These are phyloP conservation scores for Neoconidiobolus thromboides DNA, from an alignment of 371 early-diverging fungal genomes.

Conservation along the genomic window DNA sequence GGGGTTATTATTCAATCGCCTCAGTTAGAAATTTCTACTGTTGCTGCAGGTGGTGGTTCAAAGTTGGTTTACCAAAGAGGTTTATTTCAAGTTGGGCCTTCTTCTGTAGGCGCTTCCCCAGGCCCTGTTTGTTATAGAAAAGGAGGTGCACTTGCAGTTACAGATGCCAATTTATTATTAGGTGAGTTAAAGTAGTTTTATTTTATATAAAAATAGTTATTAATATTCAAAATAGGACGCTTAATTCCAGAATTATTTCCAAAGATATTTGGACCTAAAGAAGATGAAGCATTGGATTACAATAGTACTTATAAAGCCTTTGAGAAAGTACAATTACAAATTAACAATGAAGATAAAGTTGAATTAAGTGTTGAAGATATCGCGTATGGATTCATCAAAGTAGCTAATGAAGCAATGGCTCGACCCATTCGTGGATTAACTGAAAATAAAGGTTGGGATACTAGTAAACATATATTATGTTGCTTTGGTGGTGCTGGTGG, in stretches of 20 bases:
- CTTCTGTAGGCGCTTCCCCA: constrained; percentile 87
- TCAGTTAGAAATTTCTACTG: constrained; percentile 88
- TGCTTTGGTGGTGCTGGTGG: constrained; percentile 95
- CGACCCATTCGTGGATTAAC: constrained; percentile 85
- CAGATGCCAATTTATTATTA: constrained; percentile 81
- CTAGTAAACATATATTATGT: constrained; percentile 64
- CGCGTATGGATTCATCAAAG: constrained; percentile 81
- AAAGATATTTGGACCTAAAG: constrained; percentile 80
- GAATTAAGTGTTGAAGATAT: constrained; percentile 56
- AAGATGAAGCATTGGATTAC: constrained; percentile 58
- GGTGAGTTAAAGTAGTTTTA: constrained; percentile 17
- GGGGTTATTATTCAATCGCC: constrained; percentile 90
- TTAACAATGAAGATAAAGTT: constrained; percentile 26
- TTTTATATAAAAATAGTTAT: too few species aligned
- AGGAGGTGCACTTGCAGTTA: constrained; percentile 79
- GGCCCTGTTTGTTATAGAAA: constrained; percentile 90
- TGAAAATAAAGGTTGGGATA: constrained; percentile 81
- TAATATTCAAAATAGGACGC: constrained; percentile 13
- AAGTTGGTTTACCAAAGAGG: constrained; percentile 80
- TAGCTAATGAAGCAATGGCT: constrained; percentile 92
- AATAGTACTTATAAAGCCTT: constrained; percentile 44
- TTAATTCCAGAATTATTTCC: constrained; percentile 81
- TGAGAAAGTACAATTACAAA: constrained; percentile 29
- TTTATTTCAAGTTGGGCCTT: constrained; percentile 86
- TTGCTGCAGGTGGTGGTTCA: constrained; percentile 94